phyloP scores from a whole-genome alignment of 805 yeast species.

The Diddensiella transvaalensis region DNA sequence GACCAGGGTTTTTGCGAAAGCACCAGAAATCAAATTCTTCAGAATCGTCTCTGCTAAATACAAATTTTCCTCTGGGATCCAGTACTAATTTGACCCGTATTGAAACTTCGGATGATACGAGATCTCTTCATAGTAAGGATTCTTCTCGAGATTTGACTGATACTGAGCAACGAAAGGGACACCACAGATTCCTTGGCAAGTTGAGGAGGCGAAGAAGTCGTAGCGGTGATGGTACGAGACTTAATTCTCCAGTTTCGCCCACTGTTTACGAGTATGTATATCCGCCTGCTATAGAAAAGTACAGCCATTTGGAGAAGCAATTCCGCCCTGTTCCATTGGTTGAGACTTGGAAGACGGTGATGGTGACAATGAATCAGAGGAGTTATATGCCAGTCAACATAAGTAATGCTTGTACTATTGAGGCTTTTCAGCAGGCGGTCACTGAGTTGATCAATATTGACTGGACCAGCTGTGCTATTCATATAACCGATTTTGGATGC shows the following conservation, averaged over 20 bases:
- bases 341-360: constrained; percentile 35
- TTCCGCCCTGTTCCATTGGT: constrained; percentile 37
- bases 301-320: constrained; percentile 24
- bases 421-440: constrained; percentile 41
- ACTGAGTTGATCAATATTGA: constrained; percentile 37
- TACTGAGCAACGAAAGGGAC: constrained; percentile 8
- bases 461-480: constrained; percentile 35
- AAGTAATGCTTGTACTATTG: constrained; percentile 27
- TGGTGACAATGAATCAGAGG: constrained; percentile 63
- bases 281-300: constrained; percentile 1
- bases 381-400: constrained; percentile 50
- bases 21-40: constrained; percentile 64
- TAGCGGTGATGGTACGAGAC: constrained; percentile 14
- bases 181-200: constrained; percentile 14
- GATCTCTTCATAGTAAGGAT: constrained; percentile 10
- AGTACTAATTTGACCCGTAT: constrained; percentile 17
- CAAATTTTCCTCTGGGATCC: constrained; percentile 38
- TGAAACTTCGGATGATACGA: constrained; percentile 6
- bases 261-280: not conserved
- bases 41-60: constrained; percentile 32
- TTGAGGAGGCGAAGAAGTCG: constrained; percentile 18
- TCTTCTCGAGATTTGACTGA: constrained; percentile 7
- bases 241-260: constrained; percentile 22
- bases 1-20: constrained; percentile 53
- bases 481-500: constrained; percentile 66